Conservation (phyloP, 768 basidiomycete genomes). For the Macrolepiota albuminosa region DNA sequence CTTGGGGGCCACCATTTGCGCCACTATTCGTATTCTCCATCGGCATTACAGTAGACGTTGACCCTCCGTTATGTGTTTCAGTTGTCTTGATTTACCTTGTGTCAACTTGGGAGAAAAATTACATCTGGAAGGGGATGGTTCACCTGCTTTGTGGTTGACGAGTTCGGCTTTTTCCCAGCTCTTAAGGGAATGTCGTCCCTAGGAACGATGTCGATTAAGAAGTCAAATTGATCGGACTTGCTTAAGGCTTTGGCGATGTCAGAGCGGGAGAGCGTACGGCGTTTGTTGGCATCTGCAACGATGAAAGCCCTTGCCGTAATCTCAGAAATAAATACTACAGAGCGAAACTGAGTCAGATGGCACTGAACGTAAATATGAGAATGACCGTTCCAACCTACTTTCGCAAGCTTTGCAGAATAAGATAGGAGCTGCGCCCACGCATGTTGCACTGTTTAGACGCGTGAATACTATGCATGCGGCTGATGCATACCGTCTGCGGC, state of each 20-base stretch:
- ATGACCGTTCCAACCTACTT: slow-evolving; percentile 51
- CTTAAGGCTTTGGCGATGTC: slow-evolving; percentile 92
- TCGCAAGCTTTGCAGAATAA: slow-evolving; percentile 98
- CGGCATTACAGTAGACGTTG: slow-evolving; percentile 3
- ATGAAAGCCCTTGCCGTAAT: slow-evolving; percentile 95
- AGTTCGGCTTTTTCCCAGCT: slow-evolving; percentile 18
- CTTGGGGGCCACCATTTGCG: slow-evolving; percentile 11
- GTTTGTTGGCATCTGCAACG: slow-evolving; percentile 92
- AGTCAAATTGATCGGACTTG: slow-evolving; percentile 96
- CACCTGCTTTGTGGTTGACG: slow-evolving; percentile 15
- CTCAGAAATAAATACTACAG: slow-evolving; percentile 91
- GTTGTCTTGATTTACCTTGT: slow-evolving; percentile 2
- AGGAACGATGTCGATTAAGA: slow-evolving; percentile 93
- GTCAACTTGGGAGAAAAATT: background rate
- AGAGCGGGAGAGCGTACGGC: slow-evolving; percentile 88
- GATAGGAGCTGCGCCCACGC: slow-evolving; percentile 66
- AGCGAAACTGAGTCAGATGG: background rate
- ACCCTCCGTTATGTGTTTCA: slow-evolving; percentile 6
- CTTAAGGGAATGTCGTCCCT: slow-evolving; percentile 61
- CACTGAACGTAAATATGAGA: background rate
- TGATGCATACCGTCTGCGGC: slow-evolving; percentile 77
- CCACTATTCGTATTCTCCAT: slow-evolving; percentile 6
- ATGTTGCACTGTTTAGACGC: slow-evolving; percentile 11
- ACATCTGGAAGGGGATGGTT: background rate
- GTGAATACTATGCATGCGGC: slow-evolving; percentile 13